Base-by-base conservation (phyloP, 495 filamentous ascomycete genomes). In the Annulohypoxylon moriforme region DNA sequence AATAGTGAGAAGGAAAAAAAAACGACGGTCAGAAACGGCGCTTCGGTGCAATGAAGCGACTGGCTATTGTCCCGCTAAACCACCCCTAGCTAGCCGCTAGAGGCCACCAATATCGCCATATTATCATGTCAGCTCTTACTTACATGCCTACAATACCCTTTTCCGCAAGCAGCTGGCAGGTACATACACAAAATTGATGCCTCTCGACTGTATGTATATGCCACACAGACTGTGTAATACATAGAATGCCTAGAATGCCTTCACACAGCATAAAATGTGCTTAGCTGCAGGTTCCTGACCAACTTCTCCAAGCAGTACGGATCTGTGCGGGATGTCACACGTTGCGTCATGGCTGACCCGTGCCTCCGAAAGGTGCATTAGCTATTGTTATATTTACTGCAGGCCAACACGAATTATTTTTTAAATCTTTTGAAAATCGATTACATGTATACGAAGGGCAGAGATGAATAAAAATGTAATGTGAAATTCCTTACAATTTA, bases 31-130 rank as follows among this genome's bases (percentile, higher is more conserved):
- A 47, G n/a, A n/a, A 33, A 60, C 68, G 68, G 61, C 68, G 68
- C 47, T 57, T 71, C 68, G 61, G 69, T 50, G 52, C 24, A 64
- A 59, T 58, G 24, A 47, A 59, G 58, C 55, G 38, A 70, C 34
- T 70, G 42, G 60, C 44, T 58, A 42, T 52, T 53, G 49, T n/a
- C 27, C 18, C 27, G 1, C 55, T 36, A 14, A 27, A 29, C 50
- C 18, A 22, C 16, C 29, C 14, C 18, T 20, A 47, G 18, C 36
- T 50, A 31, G 24, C 7, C 40, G 40, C 40, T 44, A 44, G 31
- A 29, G 13, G 5, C 22, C 56, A 55, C 1, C 24, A 29, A 52
- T 40, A 40, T 40, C 36, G n/a, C 13, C 36, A 40, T 40, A 40
- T 16, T 38, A 62, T 49, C 42, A 34, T 55, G 52, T 38, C 22